Evolutionary conservation across 2,329 filamentous ascomycete species (phyloP).

Genomic region (Penicillium fuscoglaucum): DNA sequence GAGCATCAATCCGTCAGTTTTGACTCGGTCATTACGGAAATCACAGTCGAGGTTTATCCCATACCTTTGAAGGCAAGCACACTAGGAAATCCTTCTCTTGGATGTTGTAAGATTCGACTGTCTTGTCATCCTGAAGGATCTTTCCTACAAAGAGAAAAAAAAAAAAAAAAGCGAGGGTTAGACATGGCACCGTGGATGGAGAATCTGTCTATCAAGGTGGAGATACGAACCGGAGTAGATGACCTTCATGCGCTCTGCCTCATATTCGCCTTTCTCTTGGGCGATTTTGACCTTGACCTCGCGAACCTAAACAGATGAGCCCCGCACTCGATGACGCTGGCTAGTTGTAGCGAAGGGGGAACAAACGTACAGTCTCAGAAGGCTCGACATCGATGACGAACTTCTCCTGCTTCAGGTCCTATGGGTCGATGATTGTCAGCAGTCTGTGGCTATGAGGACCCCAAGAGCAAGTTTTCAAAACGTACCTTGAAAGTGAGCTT

Average conservation of each 20-base stretch:
- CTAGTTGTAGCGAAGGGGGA: conserved; percentile 11
- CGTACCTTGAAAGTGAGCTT: conserved; percentile 71
- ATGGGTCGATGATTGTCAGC: conserved; percentile 22
- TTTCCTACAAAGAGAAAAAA: conserved; percentile 64
- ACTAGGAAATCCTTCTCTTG: conserved; percentile 99
- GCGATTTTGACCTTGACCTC: conserved; percentile 90
- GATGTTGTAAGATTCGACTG: conserved; percentile 94
- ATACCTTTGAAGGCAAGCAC: conserved; percentile 96
- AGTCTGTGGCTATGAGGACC: conserved; percentile 13
- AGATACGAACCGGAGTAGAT: conserved; percentile 84
- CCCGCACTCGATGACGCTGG: conserved; percentile 33
- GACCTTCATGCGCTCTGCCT: conserved; percentile 84
- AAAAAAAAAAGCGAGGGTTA: conserved; percentile 10
- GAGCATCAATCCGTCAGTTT: conserved; percentile 1
- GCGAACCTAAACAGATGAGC: conserved; percentile 65
- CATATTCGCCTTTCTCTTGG: conserved; percentile 84
- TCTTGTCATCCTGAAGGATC: conserved; percentile 96
- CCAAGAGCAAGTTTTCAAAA: conserved; percentile 22
- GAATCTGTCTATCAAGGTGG: background rate
- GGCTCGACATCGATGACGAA: conserved; percentile 95
- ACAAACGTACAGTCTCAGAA: conserved; percentile 73
- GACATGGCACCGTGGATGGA: background rate
- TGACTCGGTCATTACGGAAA: background rate
- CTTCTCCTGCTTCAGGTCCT: conserved; percentile 99
- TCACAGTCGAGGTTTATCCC: conserved; percentile 12